phyloP scores from a whole-genome alignment of 495 filamentous ascomycete species.

The Sabuloglossum arenarium region DNA sequence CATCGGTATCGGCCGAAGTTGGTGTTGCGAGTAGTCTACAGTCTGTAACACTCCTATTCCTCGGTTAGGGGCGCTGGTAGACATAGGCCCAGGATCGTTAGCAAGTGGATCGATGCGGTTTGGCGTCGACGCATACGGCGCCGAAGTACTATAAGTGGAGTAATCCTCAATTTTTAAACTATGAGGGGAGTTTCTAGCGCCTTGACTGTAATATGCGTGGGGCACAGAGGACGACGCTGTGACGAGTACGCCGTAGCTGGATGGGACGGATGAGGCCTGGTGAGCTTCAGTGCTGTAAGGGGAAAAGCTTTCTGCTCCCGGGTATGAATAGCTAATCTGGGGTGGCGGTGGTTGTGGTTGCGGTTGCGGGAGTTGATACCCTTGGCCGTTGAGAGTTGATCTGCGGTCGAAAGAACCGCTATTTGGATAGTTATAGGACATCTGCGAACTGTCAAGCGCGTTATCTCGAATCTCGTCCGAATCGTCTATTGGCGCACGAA shows the following conservation, averaged over 20 bases:
- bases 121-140: neutral
- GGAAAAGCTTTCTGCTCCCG: neutral
- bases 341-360: neutral
- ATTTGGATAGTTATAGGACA: neutral
- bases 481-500: slow-evolving; percentile 47
- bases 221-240: neutral
- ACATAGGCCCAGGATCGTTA: neutral
- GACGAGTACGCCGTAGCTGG: neutral
- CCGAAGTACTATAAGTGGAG: neutral
- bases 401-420: neutral
- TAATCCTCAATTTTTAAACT: neutral
- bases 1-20: neutral
- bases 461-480: slow-evolving; percentile 15
- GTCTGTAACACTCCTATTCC: neutral
- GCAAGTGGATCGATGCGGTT: neutral
- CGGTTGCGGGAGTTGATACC: neutral
- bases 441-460: neutral
- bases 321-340: neutral
- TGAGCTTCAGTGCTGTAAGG: neutral
- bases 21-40: neutral
- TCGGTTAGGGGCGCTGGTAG: neutral
- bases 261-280: neutral
- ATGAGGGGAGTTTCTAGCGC: neutral
- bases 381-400: neutral
- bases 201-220: neutral